phyloP scores from a whole-genome alignment of 805 yeast genomes.

The Starmerella floricola region DNA sequence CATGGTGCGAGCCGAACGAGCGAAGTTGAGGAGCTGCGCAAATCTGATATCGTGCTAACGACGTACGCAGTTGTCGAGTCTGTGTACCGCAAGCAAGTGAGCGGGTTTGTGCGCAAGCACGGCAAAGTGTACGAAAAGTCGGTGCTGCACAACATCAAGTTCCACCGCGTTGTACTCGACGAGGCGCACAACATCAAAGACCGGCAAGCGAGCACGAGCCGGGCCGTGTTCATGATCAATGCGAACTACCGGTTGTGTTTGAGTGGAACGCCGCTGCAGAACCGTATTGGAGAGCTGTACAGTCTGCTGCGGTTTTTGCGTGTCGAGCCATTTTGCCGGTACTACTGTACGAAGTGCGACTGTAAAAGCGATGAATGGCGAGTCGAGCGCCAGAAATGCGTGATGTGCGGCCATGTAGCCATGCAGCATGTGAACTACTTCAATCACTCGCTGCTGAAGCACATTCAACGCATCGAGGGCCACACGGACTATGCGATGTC shows the following conservation, averaged over 20 bases:
- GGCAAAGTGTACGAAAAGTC: conserved; percentile 64
- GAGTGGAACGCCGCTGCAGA: conserved; percentile 93
- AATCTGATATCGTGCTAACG: conserved; percentile 72
- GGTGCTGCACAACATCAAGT: conserved; percentile 57
- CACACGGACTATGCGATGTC: conserved; percentile 70
- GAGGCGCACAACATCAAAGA: conserved; percentile 98
- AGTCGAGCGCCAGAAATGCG: conserved; percentile 78
- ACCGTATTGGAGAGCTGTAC: conserved; percentile 91
- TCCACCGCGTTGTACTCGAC: conserved; percentile 79
- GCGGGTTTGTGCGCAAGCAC: conserved; percentile 68
- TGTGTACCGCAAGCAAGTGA: conserved; percentile 64
- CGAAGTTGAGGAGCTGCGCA: conserved; percentile 41
- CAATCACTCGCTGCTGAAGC: conserved; percentile 90
- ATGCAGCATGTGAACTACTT: conserved; percentile 93
- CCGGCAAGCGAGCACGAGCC: conserved; percentile 83
- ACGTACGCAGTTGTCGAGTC: conserved; percentile 89
- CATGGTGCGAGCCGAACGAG: conserved; percentile 77
- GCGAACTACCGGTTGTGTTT: conserved; percentile 80
- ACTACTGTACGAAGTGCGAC: conserved; percentile 87
- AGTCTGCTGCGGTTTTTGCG: conserved; percentile 77
- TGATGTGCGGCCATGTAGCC: conserved; percentile 75
- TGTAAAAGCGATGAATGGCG: conserved; percentile 77
- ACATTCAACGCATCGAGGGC: conserved; percentile 73
- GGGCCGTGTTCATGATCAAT: conserved; percentile 66
- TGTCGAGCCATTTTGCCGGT: conserved; percentile 73